phyloP scores from a whole-genome alignment of 1,284 basidiomycete species.

The Fomitopsis schrenkii region DNA sequence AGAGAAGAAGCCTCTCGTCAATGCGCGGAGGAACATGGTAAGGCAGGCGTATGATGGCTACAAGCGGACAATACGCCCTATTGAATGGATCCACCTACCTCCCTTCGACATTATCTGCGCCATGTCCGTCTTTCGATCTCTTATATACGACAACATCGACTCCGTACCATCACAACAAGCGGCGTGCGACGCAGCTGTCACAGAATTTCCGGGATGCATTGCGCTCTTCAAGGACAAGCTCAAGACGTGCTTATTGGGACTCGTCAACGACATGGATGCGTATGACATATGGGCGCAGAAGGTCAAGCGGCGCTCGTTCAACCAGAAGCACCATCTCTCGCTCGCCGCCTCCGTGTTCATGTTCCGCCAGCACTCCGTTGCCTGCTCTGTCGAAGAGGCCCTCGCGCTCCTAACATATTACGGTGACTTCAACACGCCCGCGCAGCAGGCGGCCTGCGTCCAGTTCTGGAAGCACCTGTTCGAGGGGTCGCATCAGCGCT shows the following conservation, averaged over 20 bases:
- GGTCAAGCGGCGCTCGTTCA: background rate
- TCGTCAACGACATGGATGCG: background rate
- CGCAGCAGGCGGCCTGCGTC: background rate
- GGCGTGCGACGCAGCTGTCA: background rate
- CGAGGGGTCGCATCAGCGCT: background rate
- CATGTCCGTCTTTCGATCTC: background rate
- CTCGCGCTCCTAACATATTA: background rate
- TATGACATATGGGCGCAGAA: background rate
- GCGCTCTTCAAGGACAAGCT: background rate
- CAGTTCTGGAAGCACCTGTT: background rate
- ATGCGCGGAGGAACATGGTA: background rate
- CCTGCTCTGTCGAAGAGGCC: background rate
- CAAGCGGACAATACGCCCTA: background rate
- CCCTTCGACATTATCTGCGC: background rate
- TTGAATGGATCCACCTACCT: background rate
- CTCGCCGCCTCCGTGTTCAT: background rate
- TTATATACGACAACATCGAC: background rate
- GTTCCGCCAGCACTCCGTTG: background rate
- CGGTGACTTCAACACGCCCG: background rate
- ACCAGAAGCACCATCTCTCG: background rate
- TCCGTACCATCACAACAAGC: background rate
- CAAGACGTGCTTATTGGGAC: background rate
- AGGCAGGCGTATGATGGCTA: background rate
- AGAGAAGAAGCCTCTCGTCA: background rate
- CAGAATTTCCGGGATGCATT: background rate